Evolutionary conservation across 1,139 yeast species (phyloP), one percentile per base, ranked within the genome.

Genomic region (Kodamaea sp.): DNA sequence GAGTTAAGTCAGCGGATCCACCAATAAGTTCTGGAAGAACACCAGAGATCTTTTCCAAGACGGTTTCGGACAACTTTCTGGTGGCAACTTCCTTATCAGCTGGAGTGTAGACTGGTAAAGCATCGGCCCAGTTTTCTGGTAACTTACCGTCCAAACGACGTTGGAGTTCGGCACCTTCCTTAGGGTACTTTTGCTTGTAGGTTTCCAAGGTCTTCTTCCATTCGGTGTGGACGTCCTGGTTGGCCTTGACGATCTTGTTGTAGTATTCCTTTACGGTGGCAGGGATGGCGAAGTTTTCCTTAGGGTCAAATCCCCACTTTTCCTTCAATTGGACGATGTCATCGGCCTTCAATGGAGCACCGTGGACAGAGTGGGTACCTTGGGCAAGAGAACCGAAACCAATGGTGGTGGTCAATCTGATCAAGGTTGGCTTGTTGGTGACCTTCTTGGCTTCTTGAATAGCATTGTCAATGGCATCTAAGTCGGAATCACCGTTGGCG

Each of bases 1-100:
- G 95, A 45, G 98, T 92, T 71, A 92, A 80, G 72, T 92, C 98
- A 42, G 98, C 98, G 50, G 98, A 90, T 58, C 98, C 98, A 72
- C 97, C 97, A 59, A 92, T 70, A 45, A 92, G 73, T 73, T 90
- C 97, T 40, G 98, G 98, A 30, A 94, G 51, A 33, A 54, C 76
- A 28, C 74, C 78, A 55, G 76, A 74, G 52, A 92, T 69, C 53
- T 73, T 70, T 51, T 77, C 71, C 56, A 92, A 72, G 35, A 85
- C 88, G 49, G 75, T 77, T 75, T 92, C 97, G 39, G 96, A 85
- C 57, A 90, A 77, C 76, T 92, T 92, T 80, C 98, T 87, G 47
- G 97, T 82, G 49, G 98, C 98, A 49, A 89, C 73, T 32, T 97
- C 81, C 52, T 76, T 70, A 70, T 92, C 98, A 22, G 62, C 56